Percentiles rank a stretch among this genome's conserved stretches.
Conservation (phyloP, 495 filamentous ascomycete species). For the Penicillium fimorum region DNA sequence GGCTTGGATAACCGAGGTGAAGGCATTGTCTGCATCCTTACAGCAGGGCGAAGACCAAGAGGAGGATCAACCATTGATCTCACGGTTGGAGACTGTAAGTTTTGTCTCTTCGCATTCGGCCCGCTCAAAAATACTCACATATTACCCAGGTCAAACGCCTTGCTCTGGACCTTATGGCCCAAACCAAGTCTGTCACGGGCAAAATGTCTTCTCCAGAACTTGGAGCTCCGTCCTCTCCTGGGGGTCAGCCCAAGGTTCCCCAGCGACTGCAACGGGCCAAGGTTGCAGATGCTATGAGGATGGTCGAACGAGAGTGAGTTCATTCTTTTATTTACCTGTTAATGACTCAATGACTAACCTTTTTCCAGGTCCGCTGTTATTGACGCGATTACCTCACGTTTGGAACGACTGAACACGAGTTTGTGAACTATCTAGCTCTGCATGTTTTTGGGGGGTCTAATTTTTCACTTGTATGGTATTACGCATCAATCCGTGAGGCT, state of each 20-base stretch:
- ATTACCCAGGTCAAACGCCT: slow-evolving; percentile 43
- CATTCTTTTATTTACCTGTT: neutral
- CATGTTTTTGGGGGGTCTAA: neutral
- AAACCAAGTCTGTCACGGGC: slow-evolving; percentile 40
- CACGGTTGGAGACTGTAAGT: slow-evolving; percentile 42
- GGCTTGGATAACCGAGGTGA: slow-evolving; percentile 65
- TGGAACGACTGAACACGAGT: slow-evolving; percentile 40
- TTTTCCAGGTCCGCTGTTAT: slow-evolving; percentile 37
- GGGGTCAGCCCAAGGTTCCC: slow-evolving; percentile 53
- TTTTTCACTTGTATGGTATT: neutral
- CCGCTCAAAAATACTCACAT: slow-evolving; percentile 14
- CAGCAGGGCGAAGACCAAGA: slow-evolving; percentile 24
- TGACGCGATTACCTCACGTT: slow-evolving; percentile 40
- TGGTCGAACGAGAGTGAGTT: slow-evolving; percentile 67
- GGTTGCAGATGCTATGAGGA: slow-evolving; percentile 63
- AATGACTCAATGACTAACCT: slow-evolving; percentile 12
- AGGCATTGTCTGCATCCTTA: slow-evolving; percentile 43
- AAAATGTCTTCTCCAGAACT: slow-evolving; percentile 32
- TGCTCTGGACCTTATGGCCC: slow-evolving; percentile 51
- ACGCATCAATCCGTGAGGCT: neutral
- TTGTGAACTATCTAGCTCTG: slow-evolving; percentile 12
- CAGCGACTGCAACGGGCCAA: slow-evolving; percentile 65
- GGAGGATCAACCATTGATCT: slow-evolving; percentile 28
- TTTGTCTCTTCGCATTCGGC: slow-evolving; percentile 17
- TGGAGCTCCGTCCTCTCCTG: slow-evolving; percentile 31